These are phyloP conservation scores for Casuarina equisetifolia DNA, from an alignment of 306 rosid species.

Conservation along the genomic window DNA sequence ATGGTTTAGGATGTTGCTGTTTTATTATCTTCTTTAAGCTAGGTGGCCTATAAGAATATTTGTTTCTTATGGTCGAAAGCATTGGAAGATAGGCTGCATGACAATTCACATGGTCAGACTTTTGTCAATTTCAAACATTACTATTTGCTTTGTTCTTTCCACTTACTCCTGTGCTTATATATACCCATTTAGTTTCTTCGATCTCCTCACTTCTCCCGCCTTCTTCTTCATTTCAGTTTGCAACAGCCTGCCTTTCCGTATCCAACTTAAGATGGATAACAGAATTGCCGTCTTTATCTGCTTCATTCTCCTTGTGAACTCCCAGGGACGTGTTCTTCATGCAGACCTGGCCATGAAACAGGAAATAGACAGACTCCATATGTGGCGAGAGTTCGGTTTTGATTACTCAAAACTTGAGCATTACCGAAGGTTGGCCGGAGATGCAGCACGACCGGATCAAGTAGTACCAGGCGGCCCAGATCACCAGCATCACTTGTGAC, in stretches of 20 bases:
- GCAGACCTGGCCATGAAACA: neutral
- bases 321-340: neutral
- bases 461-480: too few relatives aligned
- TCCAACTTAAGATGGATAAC: neutral
- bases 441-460: too few relatives aligned
- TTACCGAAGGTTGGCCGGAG: neutral
- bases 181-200: conserved; percentile 11
- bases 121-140: neutral
- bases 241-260: neutral
- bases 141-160: conserved; percentile 2
- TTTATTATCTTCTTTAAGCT: too few relatives aligned
- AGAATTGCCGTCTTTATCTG: neutral
- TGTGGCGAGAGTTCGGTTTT: neutral
- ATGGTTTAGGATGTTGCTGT: too few relatives aligned
- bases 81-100: neutral
- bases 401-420: neutral
- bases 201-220: neutral
- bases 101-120: neutral
- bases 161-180: conserved; percentile 14
- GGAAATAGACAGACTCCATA: neutral
- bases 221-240: neutral
- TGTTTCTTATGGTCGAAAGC: too few relatives aligned
- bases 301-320: neutral
- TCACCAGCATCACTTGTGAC: too few relatives aligned
- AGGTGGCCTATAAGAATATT: too few relatives aligned